These are phyloP conservation scores for Warburgia ugandensis DNA, from an alignment of 164 flowering plant species.

Conservation along the genomic window DNA sequence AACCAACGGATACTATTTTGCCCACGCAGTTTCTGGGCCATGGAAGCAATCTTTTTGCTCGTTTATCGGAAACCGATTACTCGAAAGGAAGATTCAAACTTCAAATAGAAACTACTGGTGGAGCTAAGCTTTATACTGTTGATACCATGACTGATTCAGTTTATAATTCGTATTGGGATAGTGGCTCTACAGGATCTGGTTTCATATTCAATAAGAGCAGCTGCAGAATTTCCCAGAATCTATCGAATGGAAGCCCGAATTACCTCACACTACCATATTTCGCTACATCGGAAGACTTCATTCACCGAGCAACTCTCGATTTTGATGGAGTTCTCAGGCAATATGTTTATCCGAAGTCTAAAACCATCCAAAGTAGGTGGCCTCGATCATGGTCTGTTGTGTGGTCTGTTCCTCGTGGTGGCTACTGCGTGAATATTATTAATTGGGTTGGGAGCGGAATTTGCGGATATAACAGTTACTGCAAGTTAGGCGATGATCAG, in stretches of 20 bases:
- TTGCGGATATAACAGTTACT: constrained; percentile 1
- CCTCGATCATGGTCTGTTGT: neutral
- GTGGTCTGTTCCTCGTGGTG: neutral
- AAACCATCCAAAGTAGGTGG: too few relatives aligned
- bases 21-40: neutral
- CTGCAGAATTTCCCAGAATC: too few relatives aligned
- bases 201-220: too few relatives aligned
- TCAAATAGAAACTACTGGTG: neutral
- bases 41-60: neutral
- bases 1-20: neutral
- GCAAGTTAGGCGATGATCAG: neutral
- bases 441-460: neutral
- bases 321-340: too few relatives aligned
- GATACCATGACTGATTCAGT: neutral
- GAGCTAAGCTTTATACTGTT: neutral
- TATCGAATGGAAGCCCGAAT: too few relatives aligned
- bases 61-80: neutral
- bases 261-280: too few relatives aligned
- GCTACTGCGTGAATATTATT: too few relatives aligned
- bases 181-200: too few relatives aligned
- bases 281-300: too few relatives aligned
- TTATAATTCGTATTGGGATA: neutral
- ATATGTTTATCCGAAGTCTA: too few relatives aligned
- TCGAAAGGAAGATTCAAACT: neutral
- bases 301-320: too few relatives aligned